Evolutionary conservation across 2,329 filamentous ascomycete species (phyloP).

Genomic region (Fusarium clavum): DNA sequence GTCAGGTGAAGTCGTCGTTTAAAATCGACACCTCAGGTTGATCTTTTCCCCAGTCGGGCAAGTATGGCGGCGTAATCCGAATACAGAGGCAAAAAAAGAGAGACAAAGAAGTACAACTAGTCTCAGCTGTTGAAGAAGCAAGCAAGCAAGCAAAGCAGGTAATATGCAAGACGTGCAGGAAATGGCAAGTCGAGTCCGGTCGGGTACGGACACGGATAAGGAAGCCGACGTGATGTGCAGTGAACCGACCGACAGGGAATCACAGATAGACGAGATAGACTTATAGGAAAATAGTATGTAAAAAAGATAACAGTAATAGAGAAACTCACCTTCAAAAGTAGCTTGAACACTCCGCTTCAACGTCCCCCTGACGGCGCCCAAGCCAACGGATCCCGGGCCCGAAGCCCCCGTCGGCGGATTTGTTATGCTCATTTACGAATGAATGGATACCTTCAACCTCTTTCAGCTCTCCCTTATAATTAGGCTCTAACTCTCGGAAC

Average conservation of each 20-base stretch:
- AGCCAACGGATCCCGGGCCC: conserved; percentile 60
- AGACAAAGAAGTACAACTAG: neutral
- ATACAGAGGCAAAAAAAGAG: conserved; percentile 1
- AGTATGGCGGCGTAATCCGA: conserved; percentile 15
- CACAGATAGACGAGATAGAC: conserved; percentile 26
- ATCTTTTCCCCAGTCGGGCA: conserved; percentile 21
- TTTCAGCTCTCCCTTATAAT: neutral
- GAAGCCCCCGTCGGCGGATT: conserved; percentile 65
- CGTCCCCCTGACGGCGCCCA: conserved; percentile 51
- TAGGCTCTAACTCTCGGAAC: conserved; percentile 11
- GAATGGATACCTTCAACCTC: neutral
- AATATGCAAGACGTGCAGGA: conserved; percentile 3
- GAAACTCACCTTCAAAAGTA: conserved; percentile 69
- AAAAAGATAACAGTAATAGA: neutral
- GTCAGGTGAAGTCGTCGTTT: conserved; percentile 23
- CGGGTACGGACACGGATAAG: neutral
- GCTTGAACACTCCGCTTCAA: conserved; percentile 71
- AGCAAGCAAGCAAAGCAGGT: neutral
- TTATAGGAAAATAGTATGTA: neutral
- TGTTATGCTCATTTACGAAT: conserved; percentile 62
- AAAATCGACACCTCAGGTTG: conserved; percentile 40
- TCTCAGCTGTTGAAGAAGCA: neutral
- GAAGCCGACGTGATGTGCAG: neutral
- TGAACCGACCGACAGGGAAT: conserved; percentile 6
- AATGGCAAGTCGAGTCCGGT: neutral